A percentile compares a stretch with the other conserved stretches of the same genome.
Evolutionary conservation across 1,284 basidiomycete genomes (phyloP).

Genomic region (Sanghuangporus sanghuang): DNA sequence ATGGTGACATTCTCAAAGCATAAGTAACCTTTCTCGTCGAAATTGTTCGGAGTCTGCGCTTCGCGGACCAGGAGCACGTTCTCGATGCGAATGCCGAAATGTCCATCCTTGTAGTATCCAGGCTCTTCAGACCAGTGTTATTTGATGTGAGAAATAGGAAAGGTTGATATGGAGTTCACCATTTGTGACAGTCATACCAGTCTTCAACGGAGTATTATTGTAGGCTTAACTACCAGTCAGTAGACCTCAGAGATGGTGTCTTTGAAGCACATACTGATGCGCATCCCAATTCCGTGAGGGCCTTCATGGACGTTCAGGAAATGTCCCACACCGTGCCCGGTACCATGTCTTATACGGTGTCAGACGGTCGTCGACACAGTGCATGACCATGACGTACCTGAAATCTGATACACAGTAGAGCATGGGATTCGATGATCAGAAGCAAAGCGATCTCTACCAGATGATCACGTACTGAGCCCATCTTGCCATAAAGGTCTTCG

Average conservation of each 20-base stretch:
- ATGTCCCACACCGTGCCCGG: slow-evolving; percentile 92
- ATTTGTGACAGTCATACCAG: slow-evolving; percentile 89
- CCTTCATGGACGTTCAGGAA: slow-evolving; percentile 95
- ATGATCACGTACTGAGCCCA: slow-evolving; percentile 61
- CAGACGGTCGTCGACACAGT: neutral
- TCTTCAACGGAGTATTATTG: slow-evolving; percentile 67
- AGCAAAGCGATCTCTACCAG: neutral
- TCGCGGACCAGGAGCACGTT: slow-evolving; percentile 77
- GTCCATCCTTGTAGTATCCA: slow-evolving; percentile 90
- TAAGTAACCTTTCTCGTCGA: slow-evolving; percentile 79
- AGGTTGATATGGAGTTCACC: slow-evolving; percentile 35
- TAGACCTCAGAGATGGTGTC: neutral
- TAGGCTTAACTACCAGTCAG: slow-evolving; percentile 37
- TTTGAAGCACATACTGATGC: slow-evolving; percentile 46
- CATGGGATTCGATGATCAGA: neutral
- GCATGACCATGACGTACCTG: slow-evolving; percentile 39
- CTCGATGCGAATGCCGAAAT: slow-evolving; percentile 93
- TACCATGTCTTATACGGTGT: slow-evolving; percentile 59
- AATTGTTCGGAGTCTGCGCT: slow-evolving; percentile 75
- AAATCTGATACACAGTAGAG: slow-evolving; percentile 25
- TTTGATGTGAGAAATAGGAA: neutral
- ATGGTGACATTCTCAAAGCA: slow-evolving; percentile 84
- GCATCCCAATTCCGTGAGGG: slow-evolving; percentile 82
- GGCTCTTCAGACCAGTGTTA: slow-evolving; percentile 50
- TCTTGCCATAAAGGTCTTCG: slow-evolving; percentile 87